Conservation (phyloP, 2,329 filamentous ascomycete species). For the Venturiaceae sp. region DNA sequence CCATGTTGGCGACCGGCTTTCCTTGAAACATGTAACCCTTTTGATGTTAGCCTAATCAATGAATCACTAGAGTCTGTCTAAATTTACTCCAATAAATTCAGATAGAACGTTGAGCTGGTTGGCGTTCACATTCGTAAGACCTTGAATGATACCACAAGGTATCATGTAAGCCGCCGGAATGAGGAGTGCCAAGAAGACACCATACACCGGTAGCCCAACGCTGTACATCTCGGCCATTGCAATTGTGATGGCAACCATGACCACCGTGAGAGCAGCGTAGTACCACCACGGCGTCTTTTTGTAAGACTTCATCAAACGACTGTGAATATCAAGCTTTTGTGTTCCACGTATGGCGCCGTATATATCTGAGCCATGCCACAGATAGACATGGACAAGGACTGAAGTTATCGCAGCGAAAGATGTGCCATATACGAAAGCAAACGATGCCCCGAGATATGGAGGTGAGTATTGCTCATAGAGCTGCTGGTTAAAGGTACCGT, state of each 20-base stretch:
- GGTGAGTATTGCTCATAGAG: constrained; percentile 26
- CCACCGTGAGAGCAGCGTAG: constrained; percentile 41
- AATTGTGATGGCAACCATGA: constrained; percentile 37
- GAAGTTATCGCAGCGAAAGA: constrained; percentile 27
- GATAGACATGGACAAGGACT: constrained; percentile 23
- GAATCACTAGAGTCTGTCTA: constrained; percentile 77
- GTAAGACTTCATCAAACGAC: constrained; percentile 19
- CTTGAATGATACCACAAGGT: constrained; percentile 52
- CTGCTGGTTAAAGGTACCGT: constrained; percentile 21
- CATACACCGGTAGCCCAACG: constrained; percentile 39
- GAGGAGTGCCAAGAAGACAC: constrained; percentile 33
- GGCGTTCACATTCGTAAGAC: constrained; percentile 47
- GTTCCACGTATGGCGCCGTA: constrained; percentile 25
- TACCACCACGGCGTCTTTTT: constrained; percentile 24
- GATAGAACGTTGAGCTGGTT: not conserved
- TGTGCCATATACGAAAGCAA: constrained; percentile 27
- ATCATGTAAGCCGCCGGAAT: constrained; percentile 20
- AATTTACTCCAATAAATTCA: constrained; percentile 34
- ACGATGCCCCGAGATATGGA: constrained; percentile 26
- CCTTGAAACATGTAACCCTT: constrained; percentile 43
- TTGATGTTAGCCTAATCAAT: constrained; percentile 43
- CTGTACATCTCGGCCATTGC: constrained; percentile 35
- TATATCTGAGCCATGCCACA: constrained; percentile 26
- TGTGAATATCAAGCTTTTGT: constrained; percentile 24
- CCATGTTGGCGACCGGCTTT: constrained; percentile 38